phyloP scores from a whole-genome alignment of 495 filamentous ascomycete species.

The Pseudotulostoma volvatum region DNA sequence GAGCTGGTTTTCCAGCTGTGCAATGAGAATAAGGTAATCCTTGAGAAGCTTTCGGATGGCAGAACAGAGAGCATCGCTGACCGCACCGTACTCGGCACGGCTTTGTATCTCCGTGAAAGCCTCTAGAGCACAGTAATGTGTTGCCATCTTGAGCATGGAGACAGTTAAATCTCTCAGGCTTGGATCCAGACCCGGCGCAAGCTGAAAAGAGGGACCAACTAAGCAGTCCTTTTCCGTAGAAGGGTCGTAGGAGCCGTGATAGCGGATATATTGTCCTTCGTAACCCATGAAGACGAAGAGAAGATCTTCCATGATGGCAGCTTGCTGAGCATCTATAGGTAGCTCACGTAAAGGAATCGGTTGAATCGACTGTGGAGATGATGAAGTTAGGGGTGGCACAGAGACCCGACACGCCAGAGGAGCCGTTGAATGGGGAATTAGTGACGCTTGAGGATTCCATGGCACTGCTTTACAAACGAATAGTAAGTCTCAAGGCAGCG shows the following conservation, averaged over 20 bases:
- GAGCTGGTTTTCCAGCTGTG: conserved; percentile 82
- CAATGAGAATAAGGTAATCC: conserved; percentile 82
- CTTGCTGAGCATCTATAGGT: conserved; percentile 66
- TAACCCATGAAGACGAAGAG: conserved; percentile 97
- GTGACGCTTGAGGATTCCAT: conserved; percentile 72
- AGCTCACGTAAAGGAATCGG: conserved; percentile 57
- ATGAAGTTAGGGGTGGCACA: conserved; percentile 58
- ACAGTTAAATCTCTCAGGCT: conserved; percentile 74
- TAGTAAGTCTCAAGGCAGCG: too few relatives aligned
- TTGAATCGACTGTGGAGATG: conserved; percentile 52
- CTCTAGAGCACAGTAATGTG: conserved; percentile 78
- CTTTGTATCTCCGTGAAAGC: conserved; percentile 89
- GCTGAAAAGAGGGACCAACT: conserved; percentile 60
- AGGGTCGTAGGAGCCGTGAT: conserved; percentile 64
- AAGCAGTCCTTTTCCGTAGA: conserved; percentile 70
- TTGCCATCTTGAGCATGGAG: conserved; percentile 90
- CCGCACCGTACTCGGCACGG: conserved; percentile 82
- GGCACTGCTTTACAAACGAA: too few relatives aligned
- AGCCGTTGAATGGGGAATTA: conserved; percentile 73
- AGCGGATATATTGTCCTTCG: conserved; percentile 92
- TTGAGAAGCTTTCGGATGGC: conserved; percentile 80
- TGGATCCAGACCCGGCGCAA: conserved; percentile 73
- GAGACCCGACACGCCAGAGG: conserved; percentile 79
- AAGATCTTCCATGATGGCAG: conserved; percentile 73
- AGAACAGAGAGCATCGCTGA: conserved; percentile 90